Base-by-base conservation (phyloP, 768 basidiomycete species). In the Collybia sp. region DNA sequence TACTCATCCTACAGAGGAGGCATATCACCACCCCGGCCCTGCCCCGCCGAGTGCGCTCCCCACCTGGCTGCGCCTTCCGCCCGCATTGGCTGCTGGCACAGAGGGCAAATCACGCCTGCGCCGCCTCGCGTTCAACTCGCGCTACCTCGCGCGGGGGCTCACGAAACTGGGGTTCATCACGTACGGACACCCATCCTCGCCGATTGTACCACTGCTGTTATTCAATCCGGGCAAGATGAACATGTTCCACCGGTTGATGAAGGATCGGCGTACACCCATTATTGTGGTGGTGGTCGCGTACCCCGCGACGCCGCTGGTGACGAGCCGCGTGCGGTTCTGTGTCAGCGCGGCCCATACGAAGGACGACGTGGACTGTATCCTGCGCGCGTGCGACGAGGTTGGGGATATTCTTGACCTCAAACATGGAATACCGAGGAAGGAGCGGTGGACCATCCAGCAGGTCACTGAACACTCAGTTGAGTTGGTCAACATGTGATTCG, bases 171-270 rank as follows among this genome's bases (percentile, higher is more conserved):
- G 96, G 0, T 99, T 99, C 75, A 95, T 99, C 71, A 90, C 89
- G 5, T 96, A 93, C 57, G 95, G 95, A 0, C 83, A 90, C 64
- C 79, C 83, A 31, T 83, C 91, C 54, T 93, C 91, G 19, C 95
- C 96, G 2, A 90, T 99, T 56, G 86, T 98, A 3, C 95, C 96
- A 0, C 71, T 98, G 38, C 72, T 99, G 42, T 68, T 98, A 30
- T 98, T 92, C 77, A 82, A 91, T 62, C 90, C 90, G 0, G 94
- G 88, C 43, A 97, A 96, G 72, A 92, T 97, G 91, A 78, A 79
- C 49, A 76, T 86, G 59, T 95, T 97, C 73, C 85, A 87, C 53
- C 77, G 88, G 19, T 75, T 95, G 76, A 96, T 97, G 93, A 75
- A 74, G 60, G 76, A 83, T 49, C 74, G 88, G 38, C 69, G 77